Percentiles rank a stretch among this genome's conserved stretches.
Evolutionary conservation across 352 stramenopile genomes (phyloP).

Genomic region (Pythium insidiosum): DNA sequence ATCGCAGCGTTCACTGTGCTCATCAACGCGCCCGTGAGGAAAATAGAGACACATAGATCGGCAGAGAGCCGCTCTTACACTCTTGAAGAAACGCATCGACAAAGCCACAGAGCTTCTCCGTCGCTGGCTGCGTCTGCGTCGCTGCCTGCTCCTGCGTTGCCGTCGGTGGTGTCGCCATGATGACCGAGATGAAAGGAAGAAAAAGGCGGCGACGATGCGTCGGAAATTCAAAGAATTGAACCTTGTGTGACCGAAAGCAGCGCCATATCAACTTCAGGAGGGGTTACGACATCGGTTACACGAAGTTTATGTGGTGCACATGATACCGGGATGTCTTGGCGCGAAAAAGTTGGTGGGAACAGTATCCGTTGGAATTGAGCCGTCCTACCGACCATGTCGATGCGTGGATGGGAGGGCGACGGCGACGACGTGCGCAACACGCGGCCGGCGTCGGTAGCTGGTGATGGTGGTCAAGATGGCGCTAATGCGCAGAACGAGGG

Average conservation of each 20-base stretch:
- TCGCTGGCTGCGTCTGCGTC: no score
- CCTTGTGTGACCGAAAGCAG: no score
- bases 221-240: no score
- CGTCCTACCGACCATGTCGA: no score
- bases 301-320: slow-evolving; percentile 4
- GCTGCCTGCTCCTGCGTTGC: no score
- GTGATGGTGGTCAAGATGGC: not conserved
- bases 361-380: no score
- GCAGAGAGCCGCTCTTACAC: no score
- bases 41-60: no score
- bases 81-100: slow-evolving; percentile 45
- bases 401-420: slow-evolving; percentile 48
- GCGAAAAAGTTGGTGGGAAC: no score
- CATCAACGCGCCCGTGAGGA: no score
- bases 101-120: slow-evolving; percentile 21
- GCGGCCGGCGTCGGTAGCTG: slow-evolving; percentile 1
- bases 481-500: not conserved
- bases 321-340: slow-evolving; percentile 9
- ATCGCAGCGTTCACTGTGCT: slow-evolving; percentile 36
- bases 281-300: slow-evolving; percentile 2
- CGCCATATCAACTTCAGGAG: not conserved
- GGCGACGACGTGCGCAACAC: slow-evolving; percentile 28
- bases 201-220: no score
- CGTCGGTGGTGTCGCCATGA: not conserved
- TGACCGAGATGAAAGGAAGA: no score